Percentiles rank a stretch among this genome's conserved stretches.
Conservation (phyloP, 192 early-diverging fungal species). For the Coemansia sp. region DNA sequence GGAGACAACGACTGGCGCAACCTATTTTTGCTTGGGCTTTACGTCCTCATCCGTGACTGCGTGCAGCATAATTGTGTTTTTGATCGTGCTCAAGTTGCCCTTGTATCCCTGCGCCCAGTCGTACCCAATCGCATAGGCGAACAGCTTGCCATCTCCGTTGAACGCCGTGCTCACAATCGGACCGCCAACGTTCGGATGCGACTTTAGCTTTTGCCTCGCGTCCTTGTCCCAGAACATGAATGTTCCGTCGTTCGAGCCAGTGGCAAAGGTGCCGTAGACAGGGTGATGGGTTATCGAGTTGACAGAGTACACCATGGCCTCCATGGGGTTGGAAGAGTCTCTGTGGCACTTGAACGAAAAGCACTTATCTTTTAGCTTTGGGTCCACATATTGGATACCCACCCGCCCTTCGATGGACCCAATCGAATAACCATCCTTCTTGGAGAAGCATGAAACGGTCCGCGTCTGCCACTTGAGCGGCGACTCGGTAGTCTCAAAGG, state of each 20-base stretch:
- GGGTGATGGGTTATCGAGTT: conserved; percentile 49
- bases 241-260: conserved; percentile 81
- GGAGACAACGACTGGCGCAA: conserved; percentile 28
- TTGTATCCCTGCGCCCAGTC: conserved; percentile 83
- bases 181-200: conserved; percentile 59
- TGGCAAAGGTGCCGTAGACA: conserved; percentile 82
- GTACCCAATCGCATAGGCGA: conserved; percentile 89
- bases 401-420: conserved; percentile 94
- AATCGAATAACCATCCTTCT: conserved; percentile 79
- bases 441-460: conserved; percentile 74
- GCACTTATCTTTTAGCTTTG: conserved; percentile 59
- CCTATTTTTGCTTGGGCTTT: conserved; percentile 64
- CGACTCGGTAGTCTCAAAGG: conserved; percentile 64
- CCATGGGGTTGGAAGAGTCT: conserved; percentile 55
- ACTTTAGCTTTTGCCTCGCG: conserved; percentile 80
- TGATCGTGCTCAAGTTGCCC: conserved; percentile 55
- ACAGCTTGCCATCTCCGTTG: conserved; percentile 78
- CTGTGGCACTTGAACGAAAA: conserved; percentile 96
- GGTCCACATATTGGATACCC: conserved; percentile 88
- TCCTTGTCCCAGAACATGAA: conserved; percentile 96
- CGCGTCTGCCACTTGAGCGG: conserved; percentile 64
- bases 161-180: conserved; percentile 76
- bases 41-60: conserved; percentile 75
- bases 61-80: conserved; percentile 78
- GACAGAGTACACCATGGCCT: conserved; percentile 63